phyloP scores from a whole-genome alignment of 2,329 filamentous ascomycete genomes.

The Didymella arachidicola region DNA sequence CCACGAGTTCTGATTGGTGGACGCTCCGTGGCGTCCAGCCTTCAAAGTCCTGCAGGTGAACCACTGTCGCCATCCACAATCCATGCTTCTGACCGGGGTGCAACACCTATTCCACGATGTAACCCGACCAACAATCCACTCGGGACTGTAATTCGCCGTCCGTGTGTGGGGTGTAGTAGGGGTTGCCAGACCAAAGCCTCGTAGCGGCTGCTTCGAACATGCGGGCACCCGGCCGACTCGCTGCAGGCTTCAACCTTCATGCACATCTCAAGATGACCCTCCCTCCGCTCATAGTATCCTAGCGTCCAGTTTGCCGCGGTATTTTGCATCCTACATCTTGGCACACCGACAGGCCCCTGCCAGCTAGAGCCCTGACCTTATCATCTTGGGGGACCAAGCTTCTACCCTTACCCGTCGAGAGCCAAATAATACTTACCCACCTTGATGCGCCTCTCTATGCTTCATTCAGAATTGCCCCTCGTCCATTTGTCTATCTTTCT shows the following conservation, averaged over 20 bases:
- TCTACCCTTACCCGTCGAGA: slow-evolving; percentile 37
- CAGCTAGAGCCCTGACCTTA: slow-evolving; percentile 47
- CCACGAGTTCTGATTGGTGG: slow-evolving; percentile 37
- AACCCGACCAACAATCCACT: slow-evolving; percentile 44
- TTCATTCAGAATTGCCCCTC: slow-evolving; percentile 50
- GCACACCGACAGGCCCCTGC: slow-evolving; percentile 35
- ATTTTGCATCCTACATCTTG: slow-evolving; percentile 46
- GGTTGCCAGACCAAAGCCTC: slow-evolving; percentile 46
- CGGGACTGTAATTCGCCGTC: slow-evolving; percentile 45
- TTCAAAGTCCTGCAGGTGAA: slow-evolving; percentile 46
- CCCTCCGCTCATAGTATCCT: slow-evolving; percentile 42
- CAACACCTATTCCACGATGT: slow-evolving; percentile 44
- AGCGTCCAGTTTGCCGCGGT: slow-evolving; percentile 45
- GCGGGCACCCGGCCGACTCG: slow-evolving; percentile 44
- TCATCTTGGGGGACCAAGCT: slow-evolving; percentile 48
- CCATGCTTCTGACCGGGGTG: slow-evolving; percentile 36
- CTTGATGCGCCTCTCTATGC: slow-evolving; percentile 48
- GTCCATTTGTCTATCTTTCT: slow-evolving; percentile 46
- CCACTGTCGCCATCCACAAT: slow-evolving; percentile 38
- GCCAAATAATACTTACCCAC: slow-evolving; percentile 52
- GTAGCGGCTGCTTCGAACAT: slow-evolving; percentile 45
- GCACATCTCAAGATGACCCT: slow-evolving; percentile 44
- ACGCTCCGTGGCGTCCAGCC: slow-evolving; percentile 41
- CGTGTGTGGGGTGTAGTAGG: slow-evolving; percentile 46
- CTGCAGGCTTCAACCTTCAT: slow-evolving; percentile 41